These are phyloP conservation scores for Diplodia sapinea DNA, from an alignment of 2,329 filamentous ascomycete species.

Conservation along the genomic window DNA sequence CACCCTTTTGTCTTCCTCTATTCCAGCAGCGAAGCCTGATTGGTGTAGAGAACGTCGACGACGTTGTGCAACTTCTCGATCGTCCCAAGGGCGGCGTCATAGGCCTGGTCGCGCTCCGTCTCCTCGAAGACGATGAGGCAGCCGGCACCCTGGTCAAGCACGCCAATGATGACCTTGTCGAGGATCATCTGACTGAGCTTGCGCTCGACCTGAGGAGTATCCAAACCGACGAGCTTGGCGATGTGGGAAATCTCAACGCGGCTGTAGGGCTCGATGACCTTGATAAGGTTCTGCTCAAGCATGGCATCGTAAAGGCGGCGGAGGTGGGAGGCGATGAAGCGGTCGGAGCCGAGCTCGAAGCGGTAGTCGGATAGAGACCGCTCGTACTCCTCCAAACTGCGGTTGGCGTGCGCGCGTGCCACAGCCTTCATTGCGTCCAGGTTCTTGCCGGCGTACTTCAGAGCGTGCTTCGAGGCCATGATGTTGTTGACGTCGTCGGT, in stretches of 20 bases:
- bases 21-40: conserved; percentile 94
- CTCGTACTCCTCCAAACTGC: conserved; percentile 96
- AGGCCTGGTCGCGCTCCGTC: conserved; percentile 88
- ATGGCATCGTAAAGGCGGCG: conserved; percentile 96
- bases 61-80: conserved; percentile 98
- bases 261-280: conserved; percentile 98
- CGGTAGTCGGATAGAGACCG: conserved; percentile 87
- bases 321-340: conserved; percentile 96
- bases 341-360: conserved; percentile 90
- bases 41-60: conserved; percentile 96
- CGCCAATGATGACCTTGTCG: conserved; percentile 97
- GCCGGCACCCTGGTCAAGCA: conserved; percentile 95
- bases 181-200: conserved; percentile 99
- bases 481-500: conserved; percentile 95
- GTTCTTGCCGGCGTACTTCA: conserved; percentile 93
- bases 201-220: conserved; percentile 94
- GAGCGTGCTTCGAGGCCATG: conserved; percentile 93
- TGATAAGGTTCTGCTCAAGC: conserved; percentile 99
- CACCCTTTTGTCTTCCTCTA: conserved; percentile 52
- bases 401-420: conserved; percentile 91
- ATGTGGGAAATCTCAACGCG: conserved; percentile 96
- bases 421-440: conserved; percentile 99
- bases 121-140: conserved; percentile 98
- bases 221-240: conserved; percentile 95
- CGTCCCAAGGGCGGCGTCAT: conserved; percentile 90